A percentile compares a stretch with the other conserved stretches of the same genome.
phyloP scores from a whole-genome alignment of 1,284 basidiomycete genomes.

The Rhodotorula sp. region DNA sequence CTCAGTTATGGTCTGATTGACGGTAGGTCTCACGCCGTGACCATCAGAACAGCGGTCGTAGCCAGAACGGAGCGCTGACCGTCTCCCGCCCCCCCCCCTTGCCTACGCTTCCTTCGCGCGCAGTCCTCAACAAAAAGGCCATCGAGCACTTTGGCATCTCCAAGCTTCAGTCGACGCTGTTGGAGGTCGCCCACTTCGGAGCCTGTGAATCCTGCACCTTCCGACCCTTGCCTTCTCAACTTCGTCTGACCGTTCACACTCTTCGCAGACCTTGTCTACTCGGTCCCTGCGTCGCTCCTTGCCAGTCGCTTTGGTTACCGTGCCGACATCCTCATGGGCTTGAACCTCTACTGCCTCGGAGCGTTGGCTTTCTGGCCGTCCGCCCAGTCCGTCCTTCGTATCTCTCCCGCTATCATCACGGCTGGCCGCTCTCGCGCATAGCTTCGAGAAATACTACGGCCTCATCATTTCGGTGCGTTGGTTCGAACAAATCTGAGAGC shows the following conservation, averaged over 20 bases:
- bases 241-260: conserved; percentile 51
- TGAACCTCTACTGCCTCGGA: conserved; percentile 66
- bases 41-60: too few species aligned
- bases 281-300: conserved; percentile 48
- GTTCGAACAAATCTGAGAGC: conserved; percentile 50
- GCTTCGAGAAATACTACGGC: conserved; percentile 1
- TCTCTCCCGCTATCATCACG: not conserved
- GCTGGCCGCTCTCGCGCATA: not conserved
- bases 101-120: conserved; percentile 58
- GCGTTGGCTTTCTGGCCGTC: conserved; percentile 80
- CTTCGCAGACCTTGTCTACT: conserved; percentile 51
- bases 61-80: too few species aligned
- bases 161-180: conserved; percentile 73
- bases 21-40: too few species aligned
- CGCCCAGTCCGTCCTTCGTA: conserved; percentile 55
- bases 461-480: conserved; percentile 28
- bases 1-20: conserved; percentile 1
- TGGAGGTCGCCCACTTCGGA: conserved; percentile 56
- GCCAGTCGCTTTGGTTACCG: conserved; percentile 53
- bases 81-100: too few species aligned
- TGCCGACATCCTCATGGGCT: conserved; percentile 57
- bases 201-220: too few species aligned
- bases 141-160: conserved; percentile 67
- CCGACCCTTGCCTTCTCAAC: not conserved
- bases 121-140: conserved; percentile 74